phyloP scores from a whole-genome alignment of 495 filamentous ascomycete species.

The Hypoxylon fuscum region DNA sequence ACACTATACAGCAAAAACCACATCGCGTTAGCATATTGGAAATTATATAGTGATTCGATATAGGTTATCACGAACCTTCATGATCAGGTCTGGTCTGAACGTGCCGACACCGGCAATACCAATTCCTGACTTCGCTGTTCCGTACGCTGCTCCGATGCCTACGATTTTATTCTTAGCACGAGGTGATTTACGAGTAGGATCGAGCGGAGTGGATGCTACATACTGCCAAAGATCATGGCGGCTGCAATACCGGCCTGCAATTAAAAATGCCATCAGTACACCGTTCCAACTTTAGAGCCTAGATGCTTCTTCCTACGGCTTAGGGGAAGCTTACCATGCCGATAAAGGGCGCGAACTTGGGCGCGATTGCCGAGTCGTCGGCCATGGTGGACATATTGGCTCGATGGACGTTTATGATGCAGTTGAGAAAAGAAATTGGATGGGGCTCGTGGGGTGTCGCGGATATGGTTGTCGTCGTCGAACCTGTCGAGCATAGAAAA shows the following conservation, averaged over 20 bases:
- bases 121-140: conserved; percentile 96
- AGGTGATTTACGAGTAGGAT: conserved; percentile 6
- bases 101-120: conserved; percentile 95
- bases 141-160: conserved; percentile 95
- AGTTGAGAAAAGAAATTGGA: neutral
- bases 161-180: conserved; percentile 34
- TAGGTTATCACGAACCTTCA: conserved; percentile 74
- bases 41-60: too few species aligned
- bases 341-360: conserved; percentile 96
- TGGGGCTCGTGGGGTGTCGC: conserved; percentile 5
- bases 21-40: too few species aligned
- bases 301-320: conserved; percentile 45
- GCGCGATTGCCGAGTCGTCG: conserved; percentile 71
- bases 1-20: conserved; percentile 72
- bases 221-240: conserved; percentile 97
- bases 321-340: conserved; percentile 79
- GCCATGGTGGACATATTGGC: conserved; percentile 58
- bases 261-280: conserved; percentile 49
- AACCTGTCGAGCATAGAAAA: conserved; percentile 24
- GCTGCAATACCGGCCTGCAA: conserved; percentile 83
- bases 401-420: neutral
- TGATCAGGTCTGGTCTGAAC: conserved; percentile 93
- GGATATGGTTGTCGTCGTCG: conserved; percentile 26
- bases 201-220: conserved; percentile 43
- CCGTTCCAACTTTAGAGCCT: conserved; percentile 20